A percentile compares a stretch with the other conserved stretches of the same genome.
Conservation (phyloP, 371 early-diverging fungal species). For the Nematocida sp. region DNA sequence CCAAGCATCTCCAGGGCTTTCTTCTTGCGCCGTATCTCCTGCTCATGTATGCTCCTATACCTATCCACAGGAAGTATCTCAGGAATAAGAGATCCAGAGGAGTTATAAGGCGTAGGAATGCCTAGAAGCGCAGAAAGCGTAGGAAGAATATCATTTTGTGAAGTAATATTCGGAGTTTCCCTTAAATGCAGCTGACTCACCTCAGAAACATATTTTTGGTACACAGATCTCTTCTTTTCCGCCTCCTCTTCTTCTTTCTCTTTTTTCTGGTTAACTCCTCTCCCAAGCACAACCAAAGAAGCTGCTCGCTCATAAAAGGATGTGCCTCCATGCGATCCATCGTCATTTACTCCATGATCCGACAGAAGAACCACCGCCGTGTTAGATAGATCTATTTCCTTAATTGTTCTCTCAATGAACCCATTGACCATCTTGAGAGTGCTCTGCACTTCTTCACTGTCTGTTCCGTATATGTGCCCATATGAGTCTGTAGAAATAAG, state of each 20-base stretch:
- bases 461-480: constrained; percentile 60
- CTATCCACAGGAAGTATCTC: constrained; percentile 48
- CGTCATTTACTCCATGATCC: constrained; percentile 94
- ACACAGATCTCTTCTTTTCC: not conserved
- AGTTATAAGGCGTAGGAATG: constrained; percentile 57
- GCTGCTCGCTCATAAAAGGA: constrained; percentile 72
- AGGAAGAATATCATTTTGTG: constrained; percentile 66
- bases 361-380: constrained; percentile 85
- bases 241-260: not conserved
- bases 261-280: constrained; percentile 17
- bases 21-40: constrained; percentile 36
- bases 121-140: constrained; percentile 64
- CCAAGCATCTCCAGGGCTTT: not conserved
- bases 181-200: constrained; percentile 2
- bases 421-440: constrained; percentile 78
- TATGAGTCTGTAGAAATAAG: constrained; percentile 58
- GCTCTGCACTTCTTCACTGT: constrained; percentile 74
- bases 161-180: constrained; percentile 31
- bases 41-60: not conserved
- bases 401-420: constrained; percentile 71
- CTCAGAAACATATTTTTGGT: constrained; percentile 11
- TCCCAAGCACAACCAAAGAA: constrained; percentile 56
- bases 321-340: constrained; percentile 95
- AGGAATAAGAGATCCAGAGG: constrained; percentile 61
- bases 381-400: constrained; percentile 71